Evolutionary conservation across 352 stramenopile species (phyloP), one percentile per base, ranked within the genome.

Genomic region (Halophytophthora batemanensis): DNA sequence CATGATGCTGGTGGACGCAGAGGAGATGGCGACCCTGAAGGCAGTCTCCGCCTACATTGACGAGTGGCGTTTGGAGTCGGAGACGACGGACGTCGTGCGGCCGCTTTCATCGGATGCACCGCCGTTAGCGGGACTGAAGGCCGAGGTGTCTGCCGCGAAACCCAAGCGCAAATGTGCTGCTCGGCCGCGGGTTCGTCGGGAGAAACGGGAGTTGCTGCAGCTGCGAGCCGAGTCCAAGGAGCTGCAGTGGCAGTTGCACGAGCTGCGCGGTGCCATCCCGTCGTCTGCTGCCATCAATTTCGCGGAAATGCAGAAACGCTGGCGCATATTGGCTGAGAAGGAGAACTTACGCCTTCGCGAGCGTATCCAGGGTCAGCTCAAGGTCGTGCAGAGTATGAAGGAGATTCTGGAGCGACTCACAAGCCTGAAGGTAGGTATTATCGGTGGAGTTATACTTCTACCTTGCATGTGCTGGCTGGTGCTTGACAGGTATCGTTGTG

Each of bases 291-390:
- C 3, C 15, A 53, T 31, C 23, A 36, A 45, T 12, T 21, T 53
- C 6, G 22, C 47, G 3, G 23, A 45, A 28, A 28, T 37, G 10
- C 47, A 53, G 15, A 21, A 15, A 19, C 19, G 7, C 4, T 38
- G n/a, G 12, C 47, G 22, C 14, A 17, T 15, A 4, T 22, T 28
- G 23, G 42, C 47, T 6, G 36, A 53, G 25, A 22, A 29, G 47
- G 47, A 46, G 25, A 53, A 53, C 22, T 28, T 33, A 12, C 15
- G 47, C 2, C 47, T 53, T 3, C 47, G 47, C 13, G 14, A 25
- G 36, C 34, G 42, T 8, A n/a, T 53, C 22, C 22, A 17, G 14
- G 23, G 23, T 3, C 47, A 53, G 8, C 36, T 29, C 13, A 36
- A 37, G 17, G 39, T 23, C 10, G 25, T 53, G 3, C 11, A 38